A percentile compares a stretch with the other conserved stretches of the same genome.
Conservation (phyloP, 2,329 filamentous ascomycete genomes). For the Arthrobotrys sinensis region DNA sequence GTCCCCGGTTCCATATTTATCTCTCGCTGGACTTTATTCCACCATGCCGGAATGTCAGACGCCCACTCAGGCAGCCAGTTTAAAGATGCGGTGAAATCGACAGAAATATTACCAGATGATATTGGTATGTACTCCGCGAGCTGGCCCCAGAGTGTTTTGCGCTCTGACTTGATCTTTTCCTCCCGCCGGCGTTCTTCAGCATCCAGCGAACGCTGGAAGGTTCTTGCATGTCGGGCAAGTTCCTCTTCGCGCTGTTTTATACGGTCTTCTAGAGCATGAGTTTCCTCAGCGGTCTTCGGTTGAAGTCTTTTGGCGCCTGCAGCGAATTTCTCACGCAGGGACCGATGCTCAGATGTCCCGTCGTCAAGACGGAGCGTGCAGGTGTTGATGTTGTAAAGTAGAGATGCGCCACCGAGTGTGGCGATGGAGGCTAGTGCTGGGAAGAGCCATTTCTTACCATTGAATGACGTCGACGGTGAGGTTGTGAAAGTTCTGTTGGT, state of each 20-base stretch:
- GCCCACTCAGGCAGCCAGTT: conserved; percentile 60
- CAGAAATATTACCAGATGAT: conserved; percentile 35
- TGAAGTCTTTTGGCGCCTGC: conserved; percentile 42
- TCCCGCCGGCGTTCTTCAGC: conserved; percentile 38
- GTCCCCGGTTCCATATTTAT: conserved; percentile 82
- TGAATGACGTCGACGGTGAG: conserved; percentile 1
- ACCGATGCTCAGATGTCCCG: neutral
- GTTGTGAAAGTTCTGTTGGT: conserved; percentile 5
- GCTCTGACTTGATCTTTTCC: conserved; percentile 38
- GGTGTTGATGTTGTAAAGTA: conserved; percentile 50
- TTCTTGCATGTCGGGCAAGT: conserved; percentile 48
- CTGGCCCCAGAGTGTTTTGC: conserved; percentile 45
- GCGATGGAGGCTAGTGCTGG: conserved; percentile 40
- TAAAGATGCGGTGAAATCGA: conserved; percentile 52
- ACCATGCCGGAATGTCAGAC: conserved; percentile 62
- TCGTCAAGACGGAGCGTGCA: conserved; percentile 46
- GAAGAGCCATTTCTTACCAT: conserved; percentile 34
- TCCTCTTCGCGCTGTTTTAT: conserved; percentile 56
- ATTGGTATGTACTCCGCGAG: conserved; percentile 48
- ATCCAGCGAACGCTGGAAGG: conserved; percentile 46
- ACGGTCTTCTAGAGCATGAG: conserved; percentile 46
- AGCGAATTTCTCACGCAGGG: conserved; percentile 41
- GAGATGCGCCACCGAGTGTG: conserved; percentile 38
- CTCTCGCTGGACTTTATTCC: conserved; percentile 63
- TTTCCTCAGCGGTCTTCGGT: conserved; percentile 54